Conservation (phyloP, 2,329 filamentous ascomycete species). For the Hirsutella rhossiliensis region DNA sequence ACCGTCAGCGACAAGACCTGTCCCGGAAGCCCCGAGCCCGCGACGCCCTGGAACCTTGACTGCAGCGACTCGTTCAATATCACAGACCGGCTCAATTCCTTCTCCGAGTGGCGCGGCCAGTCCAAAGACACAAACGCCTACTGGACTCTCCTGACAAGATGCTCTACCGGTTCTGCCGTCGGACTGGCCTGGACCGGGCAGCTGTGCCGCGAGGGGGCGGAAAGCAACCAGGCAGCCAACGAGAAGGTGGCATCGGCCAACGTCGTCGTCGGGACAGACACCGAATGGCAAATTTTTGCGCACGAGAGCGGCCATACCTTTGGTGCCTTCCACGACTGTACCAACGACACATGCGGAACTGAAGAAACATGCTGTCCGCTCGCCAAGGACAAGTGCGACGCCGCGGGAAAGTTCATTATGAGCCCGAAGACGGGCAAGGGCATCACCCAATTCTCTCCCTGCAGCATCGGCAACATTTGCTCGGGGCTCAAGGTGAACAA, state of each 20-base stretch:
- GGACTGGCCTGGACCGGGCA: constrained; percentile 90
- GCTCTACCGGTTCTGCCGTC: constrained; percentile 72
- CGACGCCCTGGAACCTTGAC: constrained; percentile 72
- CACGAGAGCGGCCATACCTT: constrained; percentile 93
- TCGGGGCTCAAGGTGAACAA: constrained; percentile 70
- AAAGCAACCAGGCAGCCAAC: constrained; percentile 33
- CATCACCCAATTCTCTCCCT: constrained; percentile 74
- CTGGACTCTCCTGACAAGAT: constrained; percentile 81
- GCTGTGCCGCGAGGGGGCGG: constrained; percentile 53
- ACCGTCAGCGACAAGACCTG: constrained; percentile 67
- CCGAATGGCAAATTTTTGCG: constrained; percentile 92
- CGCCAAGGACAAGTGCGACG: constrained; percentile 55
- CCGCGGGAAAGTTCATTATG: constrained; percentile 78
- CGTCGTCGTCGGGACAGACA: constrained; percentile 71
- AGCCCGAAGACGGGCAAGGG: constrained; percentile 71
- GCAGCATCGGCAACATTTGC: constrained; percentile 89
- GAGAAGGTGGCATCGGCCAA: constrained; percentile 79
- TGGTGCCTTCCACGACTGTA: constrained; percentile 91
- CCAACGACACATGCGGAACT: constrained; percentile 47
- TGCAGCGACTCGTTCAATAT: constrained; percentile 57
- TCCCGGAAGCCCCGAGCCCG: constrained; percentile 51
- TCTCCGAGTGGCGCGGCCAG: constrained; percentile 77
- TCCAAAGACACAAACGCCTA: constrained; percentile 74
- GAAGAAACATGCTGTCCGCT: constrained; percentile 67
- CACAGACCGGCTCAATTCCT: constrained; percentile 68